Evolutionary conservation across 805 yeast species (phyloP), one percentile per base, ranked within the genome.

Genomic region (Ogataea populi-albae): DNA sequence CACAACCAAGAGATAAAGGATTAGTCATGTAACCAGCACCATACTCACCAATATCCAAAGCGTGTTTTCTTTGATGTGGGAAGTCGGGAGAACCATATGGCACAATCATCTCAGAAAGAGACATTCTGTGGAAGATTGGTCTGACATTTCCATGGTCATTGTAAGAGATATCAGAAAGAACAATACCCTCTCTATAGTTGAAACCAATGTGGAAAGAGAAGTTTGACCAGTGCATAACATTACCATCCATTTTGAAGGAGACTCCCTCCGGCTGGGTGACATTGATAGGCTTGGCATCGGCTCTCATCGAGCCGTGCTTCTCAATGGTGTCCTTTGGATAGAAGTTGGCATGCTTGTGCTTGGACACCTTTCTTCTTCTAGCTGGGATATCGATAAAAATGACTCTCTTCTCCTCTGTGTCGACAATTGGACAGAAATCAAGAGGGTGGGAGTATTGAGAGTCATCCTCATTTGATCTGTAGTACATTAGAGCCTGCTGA

Each of bases 1-100:
- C 93, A 59, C 93, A 84, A 26, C 91, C 91, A 37, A 83, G 71
- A 15, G 82, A 65, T 46, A 84, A 69, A 22, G 89, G 85, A 64
- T 84, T 84, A 35, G 93, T 80, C 79, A 84, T 78, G 67, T 77
- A 77, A 55, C 93, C 93, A 44, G 88, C 91, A 65, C 93, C 93
- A 58, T 83, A 83, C 61, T 84, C 93, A 59, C 93, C 93, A 48
- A 84, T 77, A 64, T 84, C 93, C 62, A 84, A 76, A 28, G 93
- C 93, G 53, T 84, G 93, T 63, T 84, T 84, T 65, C 93, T 73
- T 56, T 83, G 88, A 59, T 83, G 91, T 37, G 88, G 89, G 65
- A 71, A 78, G 47, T 76, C 81, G 40, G 93, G 93, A 43, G 70
- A 69, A 37, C 93, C 93, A 54, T 84, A 84, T 17, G 93, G 93